phyloP scores from a whole-genome alignment of 306 rosid genomes.

The Cucurbita pepo region DNA sequence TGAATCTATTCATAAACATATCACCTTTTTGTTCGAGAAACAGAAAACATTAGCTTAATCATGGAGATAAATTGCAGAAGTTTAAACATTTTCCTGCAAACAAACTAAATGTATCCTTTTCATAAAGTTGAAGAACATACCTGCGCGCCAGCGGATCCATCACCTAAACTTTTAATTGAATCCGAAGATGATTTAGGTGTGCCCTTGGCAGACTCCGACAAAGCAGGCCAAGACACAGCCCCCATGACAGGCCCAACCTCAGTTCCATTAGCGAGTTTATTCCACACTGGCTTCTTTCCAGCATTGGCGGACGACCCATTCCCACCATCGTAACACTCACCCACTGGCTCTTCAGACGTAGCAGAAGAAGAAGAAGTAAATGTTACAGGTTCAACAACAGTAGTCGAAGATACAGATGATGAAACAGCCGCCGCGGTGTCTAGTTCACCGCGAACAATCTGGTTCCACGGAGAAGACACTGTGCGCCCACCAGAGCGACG shows the following conservation, averaged over 20 bases:
- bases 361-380: slow-evolving; percentile 9
- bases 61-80: neutral
- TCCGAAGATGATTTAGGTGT: slow-evolving; percentile 35
- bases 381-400: slow-evolving; percentile 16
- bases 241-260: slow-evolving; percentile 59
- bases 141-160: slow-evolving; percentile 43
- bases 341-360: slow-evolving; percentile 21
- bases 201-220: slow-evolving; percentile 45
- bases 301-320: slow-evolving; percentile 17
- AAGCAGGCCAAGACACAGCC: slow-evolving; percentile 53
- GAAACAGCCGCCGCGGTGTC: slow-evolving; percentile 25
- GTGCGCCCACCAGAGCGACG: slow-evolving; percentile 19
- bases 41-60: neutral
- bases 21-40: neutral
- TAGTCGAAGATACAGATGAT: slow-evolving; percentile 13
- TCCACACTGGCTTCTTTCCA: slow-evolving; percentile 62
- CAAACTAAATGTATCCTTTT: neutral
- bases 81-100: neutral
- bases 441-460: slow-evolving; percentile 43
- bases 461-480: slow-evolving; percentile 35
- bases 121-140: slow-evolving; percentile 19
- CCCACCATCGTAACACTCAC: slow-evolving; percentile 26
- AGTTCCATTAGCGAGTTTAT: slow-evolving; percentile 43
- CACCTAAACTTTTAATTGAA: slow-evolving; percentile 33
- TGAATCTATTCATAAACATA: neutral